phyloP scores from a whole-genome alignment of 345 rosid genomes.

The Eucalyptus decipiens region DNA sequence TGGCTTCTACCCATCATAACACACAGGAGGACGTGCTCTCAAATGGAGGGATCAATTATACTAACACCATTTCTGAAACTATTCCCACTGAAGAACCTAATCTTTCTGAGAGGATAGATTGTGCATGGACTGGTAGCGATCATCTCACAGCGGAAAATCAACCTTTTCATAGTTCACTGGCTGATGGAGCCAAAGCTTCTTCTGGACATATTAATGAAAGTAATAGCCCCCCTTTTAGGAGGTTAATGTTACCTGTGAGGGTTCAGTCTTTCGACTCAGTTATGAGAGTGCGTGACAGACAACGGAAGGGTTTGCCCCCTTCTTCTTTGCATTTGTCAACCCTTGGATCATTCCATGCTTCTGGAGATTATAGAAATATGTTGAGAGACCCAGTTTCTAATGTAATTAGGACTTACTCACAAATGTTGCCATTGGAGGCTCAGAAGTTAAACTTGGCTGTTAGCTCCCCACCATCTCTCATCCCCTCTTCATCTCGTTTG shows the following conservation, averaged over 20 bases:
- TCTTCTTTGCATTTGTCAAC: conserved; percentile 52
- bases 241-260: conserved; percentile 40
- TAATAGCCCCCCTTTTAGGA: conserved; percentile 29
- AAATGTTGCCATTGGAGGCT: conserved; percentile 49
- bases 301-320: conserved; percentile 43
- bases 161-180: conserved; percentile 5
- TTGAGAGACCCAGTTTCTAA: conserved; percentile 71
- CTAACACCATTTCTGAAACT: conserved; percentile 2
- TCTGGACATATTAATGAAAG: conserved; percentile 4
- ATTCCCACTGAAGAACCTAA: conserved; percentile 33
- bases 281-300: conserved; percentile 51
- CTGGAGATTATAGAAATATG: conserved; percentile 75
- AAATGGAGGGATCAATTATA: conserved; percentile 19
- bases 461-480: conserved; percentile 32
- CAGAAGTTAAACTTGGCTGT: conserved; percentile 48
- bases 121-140: conserved; percentile 95
- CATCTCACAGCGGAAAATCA: conserved; percentile 16
- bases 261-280: conserved; percentile 90
- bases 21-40: conserved; percentile 23
- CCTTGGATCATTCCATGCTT: conserved; percentile 74
- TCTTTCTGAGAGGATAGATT: conserved; percentile 89
- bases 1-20: conserved; percentile 6
- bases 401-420: conserved; percentile 46
- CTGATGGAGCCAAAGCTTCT: conserved; percentile 21
- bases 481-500: conserved; percentile 53